phyloP scores from a whole-genome alignment of 1,139 yeast genomes.

The Yamadazyma mexicana region DNA sequence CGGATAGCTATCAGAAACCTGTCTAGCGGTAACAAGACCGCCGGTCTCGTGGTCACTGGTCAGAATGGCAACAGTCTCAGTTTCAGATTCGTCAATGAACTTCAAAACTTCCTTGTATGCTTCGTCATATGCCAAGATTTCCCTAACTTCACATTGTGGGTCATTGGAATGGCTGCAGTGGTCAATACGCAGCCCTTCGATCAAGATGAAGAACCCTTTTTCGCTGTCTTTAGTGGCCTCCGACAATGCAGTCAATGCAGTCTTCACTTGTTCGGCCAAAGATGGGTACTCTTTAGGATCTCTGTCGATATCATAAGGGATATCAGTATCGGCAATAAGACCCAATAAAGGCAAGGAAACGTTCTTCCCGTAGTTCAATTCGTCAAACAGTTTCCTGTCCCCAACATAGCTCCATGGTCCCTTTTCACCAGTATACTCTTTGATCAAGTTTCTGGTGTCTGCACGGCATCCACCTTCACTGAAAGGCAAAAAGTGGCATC shows the following conservation, averaged over 20 bases:
- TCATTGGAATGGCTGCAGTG: slow-evolving; percentile 92
- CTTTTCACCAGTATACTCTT: slow-evolving; percentile 48
- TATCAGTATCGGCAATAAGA: slow-evolving; percentile 66
- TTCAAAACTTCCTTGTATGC: slow-evolving; percentile 70
- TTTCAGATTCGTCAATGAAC: slow-evolving; percentile 61
- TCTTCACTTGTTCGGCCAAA: slow-evolving; percentile 67
- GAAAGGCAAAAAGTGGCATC: slow-evolving; percentile 66
- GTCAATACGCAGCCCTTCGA: slow-evolving; percentile 89
- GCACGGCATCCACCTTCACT: slow-evolving; percentile 58
- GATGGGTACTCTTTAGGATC: slow-evolving; percentile 61
- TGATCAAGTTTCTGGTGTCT: slow-evolving; percentile 63
- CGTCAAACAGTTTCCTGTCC: slow-evolving; percentile 56
- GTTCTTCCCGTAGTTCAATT: slow-evolving; percentile 51
- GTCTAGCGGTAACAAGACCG: slow-evolving; percentile 75
- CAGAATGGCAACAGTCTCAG: slow-evolving; percentile 71
- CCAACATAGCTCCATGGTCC: slow-evolving; percentile 70
- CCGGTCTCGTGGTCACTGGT: slow-evolving; percentile 95
- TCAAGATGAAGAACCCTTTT: slow-evolving; percentile 74
- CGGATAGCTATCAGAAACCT: slow-evolving; percentile 47
- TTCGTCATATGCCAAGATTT: slow-evolving; percentile 60
- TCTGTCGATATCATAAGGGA: slow-evolving; percentile 81
- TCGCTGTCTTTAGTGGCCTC: slow-evolving; percentile 68
- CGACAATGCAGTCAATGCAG: slow-evolving; percentile 66
- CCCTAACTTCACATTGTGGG: slow-evolving; percentile 74
- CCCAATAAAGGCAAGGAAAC: slow-evolving; percentile 72